phyloP scores from a whole-genome alignment of 2,329 filamentous ascomycete genomes.

The Fusarium decemcellulare region DNA sequence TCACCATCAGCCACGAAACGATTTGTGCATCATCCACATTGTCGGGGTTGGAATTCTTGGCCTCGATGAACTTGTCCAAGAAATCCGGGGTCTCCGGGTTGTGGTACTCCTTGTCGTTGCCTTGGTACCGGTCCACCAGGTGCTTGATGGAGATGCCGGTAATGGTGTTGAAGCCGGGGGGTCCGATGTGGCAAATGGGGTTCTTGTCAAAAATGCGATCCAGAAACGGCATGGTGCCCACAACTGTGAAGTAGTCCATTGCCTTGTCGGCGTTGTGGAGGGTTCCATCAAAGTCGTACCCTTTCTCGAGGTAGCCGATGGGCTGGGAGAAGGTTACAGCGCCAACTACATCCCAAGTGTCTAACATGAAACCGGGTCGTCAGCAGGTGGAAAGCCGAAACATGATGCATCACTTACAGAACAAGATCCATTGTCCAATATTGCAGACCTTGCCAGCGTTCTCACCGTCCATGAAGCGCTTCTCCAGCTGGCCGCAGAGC shows the following conservation, averaged over 20 bases:
- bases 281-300: slow-evolving; percentile 55
- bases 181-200: slow-evolving; percentile 52
- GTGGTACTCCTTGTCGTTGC: slow-evolving; percentile 46
- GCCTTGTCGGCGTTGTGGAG: slow-evolving; percentile 50
- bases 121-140: slow-evolving; percentile 47
- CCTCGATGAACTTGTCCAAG: slow-evolving; percentile 58
- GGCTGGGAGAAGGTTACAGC: slow-evolving; percentile 57
- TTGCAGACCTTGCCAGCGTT: slow-evolving; percentile 49
- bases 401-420: slow-evolving; percentile 49
- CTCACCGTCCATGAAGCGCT: slow-evolving; percentile 47
- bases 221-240: slow-evolving; percentile 50
- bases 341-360: slow-evolving; percentile 59
- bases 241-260: slow-evolving; percentile 51
- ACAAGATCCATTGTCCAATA: slow-evolving; percentile 58
- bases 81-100: slow-evolving; percentile 51
- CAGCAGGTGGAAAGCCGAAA: background rate
- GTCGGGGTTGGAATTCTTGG: slow-evolving; percentile 51
- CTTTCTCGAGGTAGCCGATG: slow-evolving; percentile 58
- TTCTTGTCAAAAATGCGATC: slow-evolving; percentile 58
- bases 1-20: slow-evolving; percentile 53
- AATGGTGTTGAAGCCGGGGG: slow-evolving; percentile 49
- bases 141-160: slow-evolving; percentile 48
- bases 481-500: slow-evolving; percentile 51
- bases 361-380: slow-evolving; percentile 13
- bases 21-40: slow-evolving; percentile 53